A percentile compares a stretch with the other conserved stretches of the same genome.
Conservation (phyloP, 169 alveolate species). For the Babesia bigemina region DNA sequence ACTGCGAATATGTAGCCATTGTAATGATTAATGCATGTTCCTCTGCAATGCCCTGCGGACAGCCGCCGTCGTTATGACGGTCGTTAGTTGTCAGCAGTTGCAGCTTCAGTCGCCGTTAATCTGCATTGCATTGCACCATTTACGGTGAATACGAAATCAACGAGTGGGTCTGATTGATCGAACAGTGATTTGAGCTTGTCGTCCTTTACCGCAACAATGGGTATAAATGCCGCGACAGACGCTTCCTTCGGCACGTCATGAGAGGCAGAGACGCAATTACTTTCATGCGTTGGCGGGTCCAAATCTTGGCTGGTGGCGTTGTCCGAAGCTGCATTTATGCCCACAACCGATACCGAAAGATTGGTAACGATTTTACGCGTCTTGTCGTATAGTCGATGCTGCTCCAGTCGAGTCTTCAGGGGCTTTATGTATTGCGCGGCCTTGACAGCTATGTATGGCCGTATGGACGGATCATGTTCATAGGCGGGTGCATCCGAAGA, state of each 20-base stretch:
- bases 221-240: constrained; percentile 9
- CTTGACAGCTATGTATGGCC: constrained; percentile 3
- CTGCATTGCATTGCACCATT: no score
- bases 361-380: constrained; percentile 12
- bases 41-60: no score
- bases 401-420: constrained; percentile 21
- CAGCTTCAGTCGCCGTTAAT: no score
- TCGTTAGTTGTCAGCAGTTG: no score
- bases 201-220: background rate
- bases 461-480: no score
- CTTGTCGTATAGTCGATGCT: constrained; percentile 30
- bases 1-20: no score
- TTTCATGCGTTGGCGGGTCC: background rate
- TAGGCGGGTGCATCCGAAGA: no score
- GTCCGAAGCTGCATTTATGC: no score
- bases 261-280: background rate
- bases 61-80: no score
- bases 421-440: constrained; percentile 1
- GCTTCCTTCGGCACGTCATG: background rate
- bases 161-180: background rate
- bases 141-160: background rate
- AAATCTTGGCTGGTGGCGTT: background rate
- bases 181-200: background rate
- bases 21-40: no score
- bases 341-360: background rate